Evolutionary conservation across 73 alveolate species (phyloP).

Genomic region (Tetrahymena malaccensis): DNA sequence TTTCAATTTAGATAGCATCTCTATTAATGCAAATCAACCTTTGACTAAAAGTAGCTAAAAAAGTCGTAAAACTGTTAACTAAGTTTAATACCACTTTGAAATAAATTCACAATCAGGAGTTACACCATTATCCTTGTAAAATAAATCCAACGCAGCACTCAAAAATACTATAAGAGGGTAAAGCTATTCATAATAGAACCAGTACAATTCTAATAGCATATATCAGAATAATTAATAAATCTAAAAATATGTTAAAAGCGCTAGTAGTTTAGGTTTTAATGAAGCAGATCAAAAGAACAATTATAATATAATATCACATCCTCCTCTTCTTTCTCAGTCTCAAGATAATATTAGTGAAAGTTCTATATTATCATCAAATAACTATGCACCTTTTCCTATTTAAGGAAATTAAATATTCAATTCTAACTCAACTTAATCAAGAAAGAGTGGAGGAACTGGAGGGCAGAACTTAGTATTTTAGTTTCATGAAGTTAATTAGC

Average conservation of each 20-base stretch:
- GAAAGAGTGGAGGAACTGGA: not conserved
- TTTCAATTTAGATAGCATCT: not conserved
- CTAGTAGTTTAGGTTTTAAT: not conserved
- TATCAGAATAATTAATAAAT: not conserved
- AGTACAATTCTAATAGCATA: not conserved
- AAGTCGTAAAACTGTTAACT: not conserved
- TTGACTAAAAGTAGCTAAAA: not conserved
- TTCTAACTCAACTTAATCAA: not conserved
- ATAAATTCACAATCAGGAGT: not conserved
- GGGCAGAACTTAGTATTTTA: not conserved
- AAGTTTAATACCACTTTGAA: not conserved
- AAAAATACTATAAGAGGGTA: not conserved
- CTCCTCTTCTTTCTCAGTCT: not conserved
- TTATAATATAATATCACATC: not conserved
- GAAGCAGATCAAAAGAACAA: not conserved
- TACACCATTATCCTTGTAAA: not conserved
- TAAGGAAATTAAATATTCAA: not conserved
- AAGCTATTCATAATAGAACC: not conserved
- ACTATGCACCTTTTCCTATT: not conserved
- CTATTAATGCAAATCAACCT: not conserved
- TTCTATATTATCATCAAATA: not conserved
- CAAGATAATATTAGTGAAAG: not conserved
- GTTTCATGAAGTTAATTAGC: not conserved
- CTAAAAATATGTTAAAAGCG: not conserved
- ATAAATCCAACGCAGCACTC: not conserved